Percentiles rank a stretch among this genome's conserved stretches.
phyloP scores from a whole-genome alignment of 2,329 filamentous ascomycete species.

The Bipolaris bicolor region DNA sequence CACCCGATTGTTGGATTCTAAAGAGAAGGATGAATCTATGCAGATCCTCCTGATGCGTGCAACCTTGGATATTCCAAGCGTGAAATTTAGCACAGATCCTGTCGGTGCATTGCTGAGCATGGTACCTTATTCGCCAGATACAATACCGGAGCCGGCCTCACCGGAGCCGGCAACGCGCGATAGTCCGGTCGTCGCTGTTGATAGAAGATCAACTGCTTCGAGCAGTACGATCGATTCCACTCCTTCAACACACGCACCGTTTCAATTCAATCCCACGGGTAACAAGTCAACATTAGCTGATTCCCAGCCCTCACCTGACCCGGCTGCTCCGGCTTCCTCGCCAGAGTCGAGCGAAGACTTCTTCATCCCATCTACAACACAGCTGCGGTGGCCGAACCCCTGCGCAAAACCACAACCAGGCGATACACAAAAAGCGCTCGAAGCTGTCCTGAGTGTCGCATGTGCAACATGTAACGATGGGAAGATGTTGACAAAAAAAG shows the following conservation, averaged over 20 bases:
- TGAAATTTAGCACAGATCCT: conserved; percentile 36
- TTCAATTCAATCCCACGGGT: conserved; percentile 25
- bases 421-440: conserved; percentile 19
- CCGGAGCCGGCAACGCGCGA: no score
- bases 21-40: conserved; percentile 34
- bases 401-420: conserved; percentile 14
- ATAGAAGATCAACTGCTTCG: conserved; percentile 1
- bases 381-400: conserved; percentile 33
- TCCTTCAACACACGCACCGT: conserved; percentile 10
- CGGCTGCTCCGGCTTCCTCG: neutral
- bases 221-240: neutral
- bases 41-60: conserved; percentile 30
- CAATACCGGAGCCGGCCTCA: neutral
- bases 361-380: conserved; percentile 33
- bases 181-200: neutral
- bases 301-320: neutral
- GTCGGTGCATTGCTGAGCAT: conserved; percentile 31
- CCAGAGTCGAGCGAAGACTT: conserved; percentile 16
- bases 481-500: conserved; percentile 32
- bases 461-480: conserved; percentile 33
- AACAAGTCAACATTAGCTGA: neutral
- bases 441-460: conserved; percentile 22
- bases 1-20: conserved; percentile 18
- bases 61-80: conserved; percentile 22
- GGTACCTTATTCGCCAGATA: conserved; percentile 5